These are phyloP conservation scores for Aspergillus sp. DNA, from an alignment of 2,329 filamentous ascomycete genomes.

Conservation along the genomic window DNA sequence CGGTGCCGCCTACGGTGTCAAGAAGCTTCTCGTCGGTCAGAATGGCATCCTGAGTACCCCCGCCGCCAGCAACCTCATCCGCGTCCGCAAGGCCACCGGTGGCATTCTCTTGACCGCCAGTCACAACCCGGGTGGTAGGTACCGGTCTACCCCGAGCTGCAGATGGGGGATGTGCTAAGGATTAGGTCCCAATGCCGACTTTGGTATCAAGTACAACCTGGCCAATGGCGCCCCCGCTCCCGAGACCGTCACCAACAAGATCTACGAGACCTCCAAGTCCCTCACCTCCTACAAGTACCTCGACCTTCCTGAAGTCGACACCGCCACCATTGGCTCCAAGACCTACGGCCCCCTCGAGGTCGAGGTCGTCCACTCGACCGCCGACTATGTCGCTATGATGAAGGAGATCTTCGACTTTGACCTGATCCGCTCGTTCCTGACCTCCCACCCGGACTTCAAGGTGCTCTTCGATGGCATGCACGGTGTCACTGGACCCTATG, in stretches of 20 bases:
- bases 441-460: constrained; percentile 85
- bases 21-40: constrained; percentile 96
- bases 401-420: constrained; percentile 99
- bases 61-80: constrained; percentile 92
- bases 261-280: constrained; percentile 86
- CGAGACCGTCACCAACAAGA: constrained; percentile 96
- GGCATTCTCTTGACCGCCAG: constrained; percentile 95
- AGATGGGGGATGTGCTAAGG: no score
- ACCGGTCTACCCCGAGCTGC: no score
- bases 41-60: constrained; percentile 95
- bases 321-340: constrained; percentile 75
- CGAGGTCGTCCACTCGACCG: constrained; percentile 88
- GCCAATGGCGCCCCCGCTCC: constrained; percentile 93
- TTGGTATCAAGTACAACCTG: constrained; percentile 99
- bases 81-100: constrained; percentile 90
- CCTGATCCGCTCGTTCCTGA: constrained; percentile 91
- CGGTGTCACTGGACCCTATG: constrained; percentile 94
- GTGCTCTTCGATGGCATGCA: constrained; percentile 92
- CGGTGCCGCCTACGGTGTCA: constrained; percentile 92
- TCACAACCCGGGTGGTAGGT: constrained; percentile 93
- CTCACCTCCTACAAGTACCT: constrained; percentile 90
- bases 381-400: constrained; percentile 90
- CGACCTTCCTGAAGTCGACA: constrained; percentile 82
- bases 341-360: constrained; percentile 86
- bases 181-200: constrained; percentile 84